Conservation (phyloP, 306 rosid genomes). For the Malus orientalis region DNA sequence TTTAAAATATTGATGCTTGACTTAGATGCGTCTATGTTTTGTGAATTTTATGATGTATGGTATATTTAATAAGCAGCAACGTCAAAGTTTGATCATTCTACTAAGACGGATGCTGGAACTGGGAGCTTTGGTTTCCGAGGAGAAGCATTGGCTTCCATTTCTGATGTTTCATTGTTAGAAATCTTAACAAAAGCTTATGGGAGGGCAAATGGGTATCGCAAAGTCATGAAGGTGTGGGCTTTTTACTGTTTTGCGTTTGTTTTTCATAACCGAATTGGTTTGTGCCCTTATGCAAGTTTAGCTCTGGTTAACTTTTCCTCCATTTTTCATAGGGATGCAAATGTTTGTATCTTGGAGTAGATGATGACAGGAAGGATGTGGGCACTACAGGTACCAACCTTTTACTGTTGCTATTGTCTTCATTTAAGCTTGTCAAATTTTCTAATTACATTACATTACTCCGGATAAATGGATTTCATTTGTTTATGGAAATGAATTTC, state of each 20-base stretch:
- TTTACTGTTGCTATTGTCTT: neutral
- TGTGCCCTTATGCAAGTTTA: slow-evolving; percentile 18
- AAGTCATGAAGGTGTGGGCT: slow-evolving; percentile 67
- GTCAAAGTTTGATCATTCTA: slow-evolving; percentile 56
- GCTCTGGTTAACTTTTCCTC: slow-evolving; percentile 17
- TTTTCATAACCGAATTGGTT: neutral
- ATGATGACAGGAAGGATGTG: slow-evolving; percentile 68
- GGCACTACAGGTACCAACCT: slow-evolving; percentile 68
- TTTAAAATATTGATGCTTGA: neutral
- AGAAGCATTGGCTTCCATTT: slow-evolving; percentile 91
- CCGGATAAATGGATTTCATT: neutral
- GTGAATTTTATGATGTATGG: slow-evolving; percentile 13
- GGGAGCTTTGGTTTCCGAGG: slow-evolving; percentile 82
- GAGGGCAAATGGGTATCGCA: slow-evolving; percentile 86
- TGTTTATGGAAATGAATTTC: neutral
- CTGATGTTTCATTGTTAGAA: slow-evolving; percentile 74
- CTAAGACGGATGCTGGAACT: slow-evolving; percentile 34
- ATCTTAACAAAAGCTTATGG: slow-evolving; percentile 73
- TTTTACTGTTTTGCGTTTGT: neutral
- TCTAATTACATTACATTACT: neutral
- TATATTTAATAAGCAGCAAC: slow-evolving; percentile 53
- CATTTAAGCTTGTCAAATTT: neutral
- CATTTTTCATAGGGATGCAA: slow-evolving; percentile 63
- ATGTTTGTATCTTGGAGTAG: slow-evolving; percentile 75
- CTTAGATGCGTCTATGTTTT: neutral